Percentiles rank a stretch among this genome's conserved stretches.
Evolutionary conservation across 768 basidiomycete genomes (phyloP).

Genomic region (Pholiota molesta): DNA sequence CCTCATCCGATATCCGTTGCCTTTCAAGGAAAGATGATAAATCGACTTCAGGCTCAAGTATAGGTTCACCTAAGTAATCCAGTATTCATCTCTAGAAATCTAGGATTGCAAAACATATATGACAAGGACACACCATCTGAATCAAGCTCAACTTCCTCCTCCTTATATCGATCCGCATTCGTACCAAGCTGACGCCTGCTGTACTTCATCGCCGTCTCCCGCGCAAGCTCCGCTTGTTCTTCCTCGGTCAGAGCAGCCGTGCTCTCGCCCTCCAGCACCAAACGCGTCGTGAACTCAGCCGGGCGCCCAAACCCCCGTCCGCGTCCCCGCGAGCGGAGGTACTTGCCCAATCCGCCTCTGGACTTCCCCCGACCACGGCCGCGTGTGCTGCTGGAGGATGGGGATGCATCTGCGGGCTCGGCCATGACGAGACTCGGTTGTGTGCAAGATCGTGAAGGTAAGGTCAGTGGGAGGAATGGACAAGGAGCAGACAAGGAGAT

Average conservation of each 20-base stretch:
- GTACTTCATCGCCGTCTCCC: constrained; percentile 54
- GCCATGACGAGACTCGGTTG: constrained; percentile 11
- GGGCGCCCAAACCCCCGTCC: constrained; percentile 62
- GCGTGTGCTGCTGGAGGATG: constrained; percentile 30
- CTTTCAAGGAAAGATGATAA: constrained; percentile 65
- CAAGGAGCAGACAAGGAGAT: too few species aligned
- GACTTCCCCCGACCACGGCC: constrained; percentile 57
- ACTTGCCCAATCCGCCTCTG: constrained; percentile 74
- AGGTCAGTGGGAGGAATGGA: neutral
- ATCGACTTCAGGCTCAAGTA: constrained; percentile 74
- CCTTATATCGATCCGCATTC: constrained; percentile 76
- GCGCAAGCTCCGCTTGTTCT: constrained; percentile 51
- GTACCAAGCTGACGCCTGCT: constrained; percentile 61
- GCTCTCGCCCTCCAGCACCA: constrained; percentile 63
- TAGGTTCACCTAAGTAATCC: constrained; percentile 54
- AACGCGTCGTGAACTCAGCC: constrained; percentile 64
- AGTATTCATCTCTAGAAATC: neutral
- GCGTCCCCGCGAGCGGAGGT: constrained; percentile 70
- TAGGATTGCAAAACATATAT: neutral
- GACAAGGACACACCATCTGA: constrained; percentile 59
- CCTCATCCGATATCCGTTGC: constrained; percentile 52
- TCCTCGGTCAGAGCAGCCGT: constrained; percentile 41
- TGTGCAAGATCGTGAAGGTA: neutral
- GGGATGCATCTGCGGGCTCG: constrained; percentile 12
- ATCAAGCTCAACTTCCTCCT: constrained; percentile 68